Conservation (phyloP, 1,284 basidiomycete species). For the Singerocomus inundabilis region DNA sequence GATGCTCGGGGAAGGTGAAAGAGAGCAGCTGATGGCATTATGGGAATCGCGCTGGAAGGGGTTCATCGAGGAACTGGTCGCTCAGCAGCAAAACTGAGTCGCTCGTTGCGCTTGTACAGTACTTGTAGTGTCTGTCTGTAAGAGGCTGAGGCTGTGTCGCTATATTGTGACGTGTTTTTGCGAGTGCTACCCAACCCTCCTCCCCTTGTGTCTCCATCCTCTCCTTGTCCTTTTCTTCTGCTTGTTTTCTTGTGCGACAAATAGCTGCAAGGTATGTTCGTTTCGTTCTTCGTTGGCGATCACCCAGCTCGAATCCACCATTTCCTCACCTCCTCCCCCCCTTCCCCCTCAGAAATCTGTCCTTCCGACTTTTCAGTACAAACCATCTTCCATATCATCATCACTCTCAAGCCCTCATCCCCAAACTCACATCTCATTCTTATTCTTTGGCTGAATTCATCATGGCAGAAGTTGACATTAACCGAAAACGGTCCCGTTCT, state of each 20-base stretch:
- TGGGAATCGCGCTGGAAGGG: constrained; percentile 57
- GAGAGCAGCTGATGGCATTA: constrained; percentile 39
- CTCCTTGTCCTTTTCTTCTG: background rate
- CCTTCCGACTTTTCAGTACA: constrained; percentile 37
- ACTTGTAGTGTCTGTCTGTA: constrained; percentile 32
- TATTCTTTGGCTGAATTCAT: constrained; percentile 54
- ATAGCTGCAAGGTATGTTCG: constrained; percentile 31
- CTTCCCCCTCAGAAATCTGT: constrained; percentile 32
- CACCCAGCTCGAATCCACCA: constrained; percentile 36
- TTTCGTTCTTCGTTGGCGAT: constrained; percentile 25
- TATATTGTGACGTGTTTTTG: constrained; percentile 28
- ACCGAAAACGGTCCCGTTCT: constrained; percentile 81
- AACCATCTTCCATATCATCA: constrained; percentile 40
- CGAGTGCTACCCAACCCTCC: constrained; percentile 6
- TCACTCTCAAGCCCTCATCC: constrained; percentile 38
- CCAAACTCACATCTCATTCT: constrained; percentile 42
- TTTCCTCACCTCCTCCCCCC: constrained; percentile 37
- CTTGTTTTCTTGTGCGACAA: background rate
- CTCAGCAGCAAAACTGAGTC: constrained; percentile 6
- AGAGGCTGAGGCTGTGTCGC: constrained; percentile 27
- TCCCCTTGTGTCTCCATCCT: background rate
- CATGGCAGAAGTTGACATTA: constrained; percentile 79
- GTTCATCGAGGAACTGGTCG: constrained; percentile 46
- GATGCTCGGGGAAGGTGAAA: constrained; percentile 48
- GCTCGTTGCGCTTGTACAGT: constrained; percentile 34